A percentile compares a stretch with the other conserved stretches of the same genome.
phyloP scores from a whole-genome alignment of 495 filamentous ascomycete species.

The Trichoderma asperelloides region DNA sequence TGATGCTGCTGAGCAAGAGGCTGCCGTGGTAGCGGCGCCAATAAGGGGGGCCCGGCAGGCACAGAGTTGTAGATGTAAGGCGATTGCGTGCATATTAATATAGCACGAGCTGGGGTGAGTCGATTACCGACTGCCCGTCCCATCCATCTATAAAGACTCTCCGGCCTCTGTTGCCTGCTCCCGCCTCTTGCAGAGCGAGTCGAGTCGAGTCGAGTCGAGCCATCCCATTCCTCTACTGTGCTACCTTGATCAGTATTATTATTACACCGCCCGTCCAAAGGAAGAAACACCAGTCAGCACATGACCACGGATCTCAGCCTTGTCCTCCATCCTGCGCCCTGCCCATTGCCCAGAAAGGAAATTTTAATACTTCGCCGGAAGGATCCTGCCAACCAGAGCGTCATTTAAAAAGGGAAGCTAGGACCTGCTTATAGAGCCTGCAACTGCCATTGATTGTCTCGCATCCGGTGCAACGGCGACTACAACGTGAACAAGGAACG shows the following conservation, averaged over 20 bases:
- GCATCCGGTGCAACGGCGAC: slow-evolving; percentile 1
- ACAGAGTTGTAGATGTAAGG: not conserved
- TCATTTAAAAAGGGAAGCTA: not conserved
- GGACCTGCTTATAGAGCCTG: not conserved
- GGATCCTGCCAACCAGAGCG: not conserved
- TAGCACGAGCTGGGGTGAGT: not conserved
- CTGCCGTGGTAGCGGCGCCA: slow-evolving; percentile 7
- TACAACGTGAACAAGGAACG: not conserved
- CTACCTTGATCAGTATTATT: not conserved
- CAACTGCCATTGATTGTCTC: slow-evolving; percentile 2
- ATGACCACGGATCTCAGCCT: not conserved
- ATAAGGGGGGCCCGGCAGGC: not conserved
- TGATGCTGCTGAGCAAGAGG: not conserved
- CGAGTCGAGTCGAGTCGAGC: not conserved
- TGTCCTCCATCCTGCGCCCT: not conserved
- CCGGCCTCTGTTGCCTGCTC: not conserved
- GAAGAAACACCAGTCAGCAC: not conserved
- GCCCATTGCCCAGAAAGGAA: not conserved
- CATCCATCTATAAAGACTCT: not conserved
- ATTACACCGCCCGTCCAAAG: not conserved
- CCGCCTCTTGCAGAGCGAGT: too few relatives aligned
- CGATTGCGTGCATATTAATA: not conserved
- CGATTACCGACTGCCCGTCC: not conserved
- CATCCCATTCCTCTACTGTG: not conserved
- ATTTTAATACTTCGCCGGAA: not conserved